Evolutionary conservation across 2,329 filamentous ascomycete species (phyloP), one percentile per base, ranked within the genome.

Genomic region (Trichoderma sp.): DNA sequence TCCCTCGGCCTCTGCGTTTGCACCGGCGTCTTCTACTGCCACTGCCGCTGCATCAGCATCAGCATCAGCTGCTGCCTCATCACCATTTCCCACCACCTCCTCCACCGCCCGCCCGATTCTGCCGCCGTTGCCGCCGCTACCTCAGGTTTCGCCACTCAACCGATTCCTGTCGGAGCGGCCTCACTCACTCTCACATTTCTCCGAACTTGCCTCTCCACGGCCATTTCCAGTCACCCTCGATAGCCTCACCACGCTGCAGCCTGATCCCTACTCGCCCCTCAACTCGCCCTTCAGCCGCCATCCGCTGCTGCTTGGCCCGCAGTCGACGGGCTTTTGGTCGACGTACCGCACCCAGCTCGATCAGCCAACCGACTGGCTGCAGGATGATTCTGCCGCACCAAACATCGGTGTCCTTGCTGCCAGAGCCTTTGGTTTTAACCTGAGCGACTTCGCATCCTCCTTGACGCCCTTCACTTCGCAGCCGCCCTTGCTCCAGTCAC

Each of bases 121-220:
- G 39, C 72, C 72, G 43, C 74, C 61, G 21, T 63, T 71, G 62
- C 72, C 67, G 30, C 67, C 24, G 12, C 61, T 53, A 21, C 47
- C 47, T 53, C 47, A 71, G 34, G 39, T 67, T 60, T 73, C 73
- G 57, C 71, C 74, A 62, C 64, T 43, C 32, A 63, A 58, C 64
- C 74, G 71, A 56, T 75, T 73, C 4, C 74, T 72, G n/a, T 73
- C 74, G 15, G 72, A 71, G 5, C 72, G 74, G 51, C 64, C 34
- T 36, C 70, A 24, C 39, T 8, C 39, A n/a, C 7, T n/a, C 39
- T 43, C 39, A 43, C 39, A 15, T 18, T n/a, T 39, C 36, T 39
- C 53, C 21, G 9, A n/a, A 57, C 30, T 32, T 30, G 28, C 30
- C 15, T 21, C 34, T 12, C 15, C 32, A 24, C 34, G 34, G 14